Evolutionary conservation across 192 early-diverging fungal genomes (phyloP).

Genomic region (Coemansia biformis): DNA sequence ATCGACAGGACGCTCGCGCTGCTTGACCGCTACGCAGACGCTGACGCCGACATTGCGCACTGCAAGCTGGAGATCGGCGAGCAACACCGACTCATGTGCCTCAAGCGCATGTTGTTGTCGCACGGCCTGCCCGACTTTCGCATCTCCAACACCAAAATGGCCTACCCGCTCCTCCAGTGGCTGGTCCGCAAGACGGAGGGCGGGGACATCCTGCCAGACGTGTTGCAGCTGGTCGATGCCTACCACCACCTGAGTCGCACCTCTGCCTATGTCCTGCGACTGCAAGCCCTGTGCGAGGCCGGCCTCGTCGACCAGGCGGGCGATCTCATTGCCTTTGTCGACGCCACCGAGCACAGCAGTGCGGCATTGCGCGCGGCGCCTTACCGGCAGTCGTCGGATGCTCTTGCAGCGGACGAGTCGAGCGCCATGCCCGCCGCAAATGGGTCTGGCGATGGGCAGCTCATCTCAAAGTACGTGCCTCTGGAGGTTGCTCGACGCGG

Average conservation of each 20-base stretch:
- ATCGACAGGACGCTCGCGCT: constrained; percentile 17
- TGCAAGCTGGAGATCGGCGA: constrained; percentile 51
- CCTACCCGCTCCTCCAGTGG: constrained; percentile 50
- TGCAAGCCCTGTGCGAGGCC: constrained; percentile 50
- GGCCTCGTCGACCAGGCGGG: constrained; percentile 20
- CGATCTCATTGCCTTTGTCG: constrained; percentile 14
- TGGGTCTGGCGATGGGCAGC: too few relatives aligned
- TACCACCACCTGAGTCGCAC: constrained; percentile 55
- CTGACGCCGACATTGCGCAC: constrained; percentile 14
- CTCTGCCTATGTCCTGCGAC: constrained; percentile 53
- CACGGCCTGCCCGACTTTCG: constrained; percentile 58
- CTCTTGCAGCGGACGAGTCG: too few relatives aligned
- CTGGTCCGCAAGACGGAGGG: constrained; percentile 50
- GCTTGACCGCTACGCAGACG: constrained; percentile 5
- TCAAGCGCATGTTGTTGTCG: constrained; percentile 56
- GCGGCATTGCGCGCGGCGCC: too few relatives aligned
- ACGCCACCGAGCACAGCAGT: constrained; percentile 23
- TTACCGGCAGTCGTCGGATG: too few relatives aligned
- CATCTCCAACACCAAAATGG: constrained; percentile 54
- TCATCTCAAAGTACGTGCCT: constrained; percentile 11
- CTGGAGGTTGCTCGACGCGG: constrained; percentile 33
- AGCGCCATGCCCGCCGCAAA: too few relatives aligned
- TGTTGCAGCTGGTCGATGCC: constrained; percentile 54
- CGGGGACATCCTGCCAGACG: constrained; percentile 56
- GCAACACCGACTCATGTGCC: constrained; percentile 59